Conservation (phyloP, 345 rosid genomes). For the Salix arbutifolia region DNA sequence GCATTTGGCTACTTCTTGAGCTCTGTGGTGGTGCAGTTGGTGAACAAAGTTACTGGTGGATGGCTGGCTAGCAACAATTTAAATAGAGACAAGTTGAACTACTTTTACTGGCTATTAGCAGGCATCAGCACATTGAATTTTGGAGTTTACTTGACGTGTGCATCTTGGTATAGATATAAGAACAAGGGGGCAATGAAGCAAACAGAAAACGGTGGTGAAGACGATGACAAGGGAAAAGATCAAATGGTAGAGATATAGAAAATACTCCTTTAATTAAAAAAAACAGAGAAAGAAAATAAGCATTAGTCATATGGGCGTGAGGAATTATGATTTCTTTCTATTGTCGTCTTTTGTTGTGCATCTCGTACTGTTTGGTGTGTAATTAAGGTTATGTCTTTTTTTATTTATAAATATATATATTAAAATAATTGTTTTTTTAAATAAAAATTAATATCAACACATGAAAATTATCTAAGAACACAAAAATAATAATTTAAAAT, state of each 20-base stretch:
- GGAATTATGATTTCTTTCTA: neutral
- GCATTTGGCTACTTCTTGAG: constrained; percentile 58
- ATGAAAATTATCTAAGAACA: too few relatives aligned
- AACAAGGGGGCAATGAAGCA: constrained; percentile 21
- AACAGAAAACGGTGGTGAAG: constrained; percentile 4
- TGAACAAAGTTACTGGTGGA: constrained; percentile 54
- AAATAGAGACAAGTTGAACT: constrained; percentile 37
- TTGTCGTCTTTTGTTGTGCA: neutral
- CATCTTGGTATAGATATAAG: constrained; percentile 62
- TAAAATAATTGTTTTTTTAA: too few relatives aligned
- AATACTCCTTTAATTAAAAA: neutral
- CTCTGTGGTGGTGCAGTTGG: constrained; percentile 46
- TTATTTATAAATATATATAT: too few relatives aligned
- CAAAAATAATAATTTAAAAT: too few relatives aligned
- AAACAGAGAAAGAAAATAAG: neutral
- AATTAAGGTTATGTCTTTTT: too few relatives aligned
- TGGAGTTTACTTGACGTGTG: constrained; percentile 47
- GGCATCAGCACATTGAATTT: constrained; percentile 39
- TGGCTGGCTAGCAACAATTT: constrained; percentile 42
- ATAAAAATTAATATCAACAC: too few relatives aligned
- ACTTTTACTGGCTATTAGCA: constrained; percentile 43
- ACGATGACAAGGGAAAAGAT: constrained; percentile 14
- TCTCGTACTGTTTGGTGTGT: too few relatives aligned
- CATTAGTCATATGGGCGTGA: neutral
- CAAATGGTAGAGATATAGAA: constrained; percentile 2